phyloP scores from a whole-genome alignment of 164 flowering plant species.

The Houttuynia cordata region DNA sequence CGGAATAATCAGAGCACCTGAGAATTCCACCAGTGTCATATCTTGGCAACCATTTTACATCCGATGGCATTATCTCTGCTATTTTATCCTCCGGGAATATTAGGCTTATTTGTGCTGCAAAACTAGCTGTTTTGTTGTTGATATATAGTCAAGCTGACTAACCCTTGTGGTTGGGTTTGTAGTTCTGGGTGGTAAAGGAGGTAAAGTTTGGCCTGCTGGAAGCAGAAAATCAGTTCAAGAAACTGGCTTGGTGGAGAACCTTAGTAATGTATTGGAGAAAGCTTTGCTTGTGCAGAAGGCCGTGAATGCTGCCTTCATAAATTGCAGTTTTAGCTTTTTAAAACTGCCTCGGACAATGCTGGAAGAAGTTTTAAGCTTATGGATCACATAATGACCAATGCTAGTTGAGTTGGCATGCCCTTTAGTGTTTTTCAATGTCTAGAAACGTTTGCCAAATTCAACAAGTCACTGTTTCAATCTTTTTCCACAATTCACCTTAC shows the following conservation, averaged over 20 bases:
- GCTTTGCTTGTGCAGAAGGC: conserved; percentile 2
- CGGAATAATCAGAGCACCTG: background rate
- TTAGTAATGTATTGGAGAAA: background rate
- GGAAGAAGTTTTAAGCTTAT: background rate
- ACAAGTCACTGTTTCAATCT: too few relatives aligned
- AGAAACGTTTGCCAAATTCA: too few relatives aligned
- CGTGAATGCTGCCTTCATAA: background rate
- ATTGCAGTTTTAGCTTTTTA: background rate
- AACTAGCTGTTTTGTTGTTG: background rate
- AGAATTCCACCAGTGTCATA: background rate
- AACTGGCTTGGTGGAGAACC: background rate
- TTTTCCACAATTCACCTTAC: too few relatives aligned
- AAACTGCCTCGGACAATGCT: background rate
- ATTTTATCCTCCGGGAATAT: background rate
- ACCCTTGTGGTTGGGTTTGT: conserved; percentile 2
- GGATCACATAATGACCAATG: too few relatives aligned
- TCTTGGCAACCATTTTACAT: background rate
- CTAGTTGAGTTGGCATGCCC: too few relatives aligned
- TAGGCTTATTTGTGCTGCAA: background rate
- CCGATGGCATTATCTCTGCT: background rate
- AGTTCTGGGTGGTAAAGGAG: background rate
- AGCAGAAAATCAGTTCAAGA: background rate
- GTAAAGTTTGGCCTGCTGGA: background rate
- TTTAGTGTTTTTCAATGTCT: too few relatives aligned
- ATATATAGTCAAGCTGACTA: background rate